Conservation (phyloP, 306 rosid species). For the Dryas drummondii region DNA sequence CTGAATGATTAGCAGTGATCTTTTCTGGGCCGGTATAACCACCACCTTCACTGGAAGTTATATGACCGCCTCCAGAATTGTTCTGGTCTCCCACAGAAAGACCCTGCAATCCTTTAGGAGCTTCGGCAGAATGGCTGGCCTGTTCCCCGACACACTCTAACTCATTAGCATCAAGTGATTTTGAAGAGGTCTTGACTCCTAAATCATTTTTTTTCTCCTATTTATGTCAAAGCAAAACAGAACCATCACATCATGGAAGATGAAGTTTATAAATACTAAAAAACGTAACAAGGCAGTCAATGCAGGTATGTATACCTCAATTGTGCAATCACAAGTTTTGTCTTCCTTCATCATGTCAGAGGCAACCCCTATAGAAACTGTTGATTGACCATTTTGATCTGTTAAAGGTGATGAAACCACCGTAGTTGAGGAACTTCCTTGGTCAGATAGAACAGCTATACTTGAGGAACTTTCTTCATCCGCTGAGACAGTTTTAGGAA, state of each 20-base stretch:
- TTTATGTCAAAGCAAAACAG: background rate
- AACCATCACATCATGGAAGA: background rate
- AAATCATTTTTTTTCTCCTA: conserved; percentile 26
- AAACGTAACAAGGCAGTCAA: background rate
- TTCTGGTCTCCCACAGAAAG: conserved; percentile 14
- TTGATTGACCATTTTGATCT: conserved; percentile 12
- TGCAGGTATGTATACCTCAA: conserved; percentile 30
- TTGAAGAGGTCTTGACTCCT: conserved; percentile 15
- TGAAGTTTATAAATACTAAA: background rate
- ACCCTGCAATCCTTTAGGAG: conserved; percentile 5
- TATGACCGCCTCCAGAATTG: conserved; percentile 7
- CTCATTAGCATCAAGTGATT: conserved; percentile 17
- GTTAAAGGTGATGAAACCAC: conserved; percentile 13
- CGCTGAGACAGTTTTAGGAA: conserved; percentile 25
- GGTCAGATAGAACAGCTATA: conserved; percentile 22
- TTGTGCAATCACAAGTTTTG: conserved; percentile 12
- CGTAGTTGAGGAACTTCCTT: conserved; percentile 24
- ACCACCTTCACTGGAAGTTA: conserved; percentile 11
- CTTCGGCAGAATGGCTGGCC: conserved; percentile 17
- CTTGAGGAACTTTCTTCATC: conserved; percentile 29
- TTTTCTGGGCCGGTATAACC: conserved; percentile 17
- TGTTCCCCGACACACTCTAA: conserved; percentile 19
- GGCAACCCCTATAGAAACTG: conserved; percentile 23
- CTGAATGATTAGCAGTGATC: conserved; percentile 13
- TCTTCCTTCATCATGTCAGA: conserved; percentile 19